Conservation (phyloP, 345 rosid genomes). For the Eucalyptus rudis region DNA sequence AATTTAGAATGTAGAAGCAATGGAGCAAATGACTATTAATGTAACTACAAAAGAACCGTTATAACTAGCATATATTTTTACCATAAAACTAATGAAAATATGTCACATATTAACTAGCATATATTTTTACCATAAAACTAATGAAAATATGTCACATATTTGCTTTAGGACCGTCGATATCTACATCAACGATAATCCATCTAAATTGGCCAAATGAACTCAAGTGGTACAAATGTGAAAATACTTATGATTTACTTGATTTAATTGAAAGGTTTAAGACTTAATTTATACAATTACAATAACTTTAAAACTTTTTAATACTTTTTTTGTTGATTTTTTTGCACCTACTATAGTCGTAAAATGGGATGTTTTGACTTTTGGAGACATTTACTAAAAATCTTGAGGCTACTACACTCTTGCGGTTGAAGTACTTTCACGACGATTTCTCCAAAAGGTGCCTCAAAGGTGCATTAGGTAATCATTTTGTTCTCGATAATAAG, state of each 20-base stretch:
- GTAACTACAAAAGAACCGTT: neutral
- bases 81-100: no score
- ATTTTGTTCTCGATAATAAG: accelerated
- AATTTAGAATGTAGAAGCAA: neutral
- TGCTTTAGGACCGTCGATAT: no score
- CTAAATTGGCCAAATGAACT: no score
- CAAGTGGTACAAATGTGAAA: no score
- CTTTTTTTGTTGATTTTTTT: no score
- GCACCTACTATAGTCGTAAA: neutral
- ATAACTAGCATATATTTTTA: no score
- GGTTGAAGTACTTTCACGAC: accelerated
- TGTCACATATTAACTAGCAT: no score
- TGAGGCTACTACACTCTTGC: neutral
- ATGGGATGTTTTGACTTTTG: no score
- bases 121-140: neutral
- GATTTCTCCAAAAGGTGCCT: neutral
- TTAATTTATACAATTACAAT: accelerated
- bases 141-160: neutral
- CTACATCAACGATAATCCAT: no score
- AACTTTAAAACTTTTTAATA: accelerated
- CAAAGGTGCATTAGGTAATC: accelerated
- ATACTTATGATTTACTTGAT: no score
- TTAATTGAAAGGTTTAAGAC: accelerated
- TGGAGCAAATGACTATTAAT: neutral
- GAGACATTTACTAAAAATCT: neutral